Percentiles rank a stretch among this genome's conserved stretches.
Evolutionary conservation across 1,284 basidiomycete species (phyloP).

Genomic region (Porogramme epimiltina): DNA sequence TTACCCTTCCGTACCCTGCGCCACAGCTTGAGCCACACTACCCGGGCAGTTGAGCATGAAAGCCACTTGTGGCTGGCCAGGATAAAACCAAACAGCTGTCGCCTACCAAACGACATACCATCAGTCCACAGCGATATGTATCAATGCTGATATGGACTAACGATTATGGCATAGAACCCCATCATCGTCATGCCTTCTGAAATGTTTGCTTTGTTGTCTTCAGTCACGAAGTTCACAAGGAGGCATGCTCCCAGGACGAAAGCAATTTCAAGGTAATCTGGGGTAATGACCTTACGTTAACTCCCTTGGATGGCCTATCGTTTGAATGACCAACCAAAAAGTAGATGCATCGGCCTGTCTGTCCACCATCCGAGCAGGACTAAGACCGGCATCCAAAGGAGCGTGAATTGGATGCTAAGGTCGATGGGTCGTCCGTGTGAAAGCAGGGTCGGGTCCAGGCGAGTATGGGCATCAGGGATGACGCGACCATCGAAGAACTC

Average conservation of each 20-base stretch:
- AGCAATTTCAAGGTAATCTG: constrained; percentile 60
- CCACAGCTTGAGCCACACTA: constrained; percentile 1
- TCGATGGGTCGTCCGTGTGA: constrained; percentile 41
- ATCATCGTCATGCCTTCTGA: constrained; percentile 60
- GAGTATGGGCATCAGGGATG: constrained; percentile 2
- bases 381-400: constrained; percentile 43
- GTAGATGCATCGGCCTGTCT: constrained; percentile 34
- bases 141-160: constrained; percentile 27
- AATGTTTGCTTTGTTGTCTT: constrained; percentile 72
- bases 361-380: constrained; percentile 41
- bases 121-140: background rate
- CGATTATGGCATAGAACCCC: constrained; percentile 58
- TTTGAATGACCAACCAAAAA: constrained; percentile 39
- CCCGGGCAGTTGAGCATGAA: constrained; percentile 13
- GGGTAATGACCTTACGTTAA: constrained; percentile 12
- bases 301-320: background rate
- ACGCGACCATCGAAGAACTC: constrained; percentile 1
- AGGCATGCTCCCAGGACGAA: constrained; percentile 62
- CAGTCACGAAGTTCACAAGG: constrained; percentile 72
- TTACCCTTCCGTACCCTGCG: background rate
- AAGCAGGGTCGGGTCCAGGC: constrained; percentile 31
- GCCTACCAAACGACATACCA: background rate
- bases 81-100: constrained; percentile 5
- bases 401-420: constrained; percentile 42
- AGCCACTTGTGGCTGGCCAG: constrained; percentile 25